Evolutionary conservation across 73 alveolate species (phyloP), one percentile per base, ranked within the genome.

Genomic region (Paramecium caudatum): DNA sequence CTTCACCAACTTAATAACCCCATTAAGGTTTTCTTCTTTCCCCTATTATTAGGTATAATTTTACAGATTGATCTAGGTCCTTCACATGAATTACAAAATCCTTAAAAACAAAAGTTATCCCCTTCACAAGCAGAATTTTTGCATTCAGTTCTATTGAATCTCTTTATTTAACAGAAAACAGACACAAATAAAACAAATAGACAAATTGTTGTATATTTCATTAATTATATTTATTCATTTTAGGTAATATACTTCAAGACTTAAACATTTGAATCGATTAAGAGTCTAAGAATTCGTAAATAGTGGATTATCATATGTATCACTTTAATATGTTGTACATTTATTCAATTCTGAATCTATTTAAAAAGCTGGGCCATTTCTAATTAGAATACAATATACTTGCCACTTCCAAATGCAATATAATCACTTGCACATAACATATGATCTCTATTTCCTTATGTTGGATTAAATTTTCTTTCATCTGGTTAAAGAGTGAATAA

Each of bases 321-420:
- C 80, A 55, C 80, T 55, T 10, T 55, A 34, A 63, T 86, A 43
- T 17, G 93, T 86, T 23, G 15, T 12, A 23, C 93, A 87, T 63
- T 47, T 63, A 86, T 55, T 86, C 48, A 86, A 86, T 7, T 46
- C 84, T 34, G 55, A 33, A 86, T 86, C 93, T 15, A 86, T 23
- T 62, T 86, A 46, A 37, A 86, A 41, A 41, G 93, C 93, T 32
- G 88, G 80, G 19, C 93, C 84, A 39, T 62, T 10, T 86, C 84
- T 62, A 41, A 55, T 55, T 62, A 1, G 19, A 13, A 21, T 12
- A 41, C 2, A 17, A 16, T 13, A 30, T 86, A 86, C 93, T 43
- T 86, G 1, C 84, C 93, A 61, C 90, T 47, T 19, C 93, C 93
- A 23, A 86, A 63, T 3, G 82, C 34, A 16, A 86, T 21, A 43